Evolutionary conservation across 1,284 basidiomycete genomes (phyloP).

Genomic region (Testicularia cyperi): DNA sequence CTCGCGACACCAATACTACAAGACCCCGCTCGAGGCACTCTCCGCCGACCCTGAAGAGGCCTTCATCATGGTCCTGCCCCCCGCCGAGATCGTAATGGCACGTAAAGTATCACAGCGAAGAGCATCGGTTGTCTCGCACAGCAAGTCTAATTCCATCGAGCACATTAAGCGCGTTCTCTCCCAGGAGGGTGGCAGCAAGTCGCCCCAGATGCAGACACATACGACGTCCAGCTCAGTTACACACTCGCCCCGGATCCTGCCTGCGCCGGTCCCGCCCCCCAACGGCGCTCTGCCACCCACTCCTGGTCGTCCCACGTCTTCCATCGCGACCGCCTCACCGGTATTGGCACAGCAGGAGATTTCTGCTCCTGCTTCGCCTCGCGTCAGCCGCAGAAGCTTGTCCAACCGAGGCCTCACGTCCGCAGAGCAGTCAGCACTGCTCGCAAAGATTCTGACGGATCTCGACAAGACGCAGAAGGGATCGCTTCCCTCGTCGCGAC

Average conservation of each 20-base stretch:
- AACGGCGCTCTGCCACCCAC: constrained; percentile 15
- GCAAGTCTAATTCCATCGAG: constrained; percentile 6
- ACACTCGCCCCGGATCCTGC: constrained; percentile 12
- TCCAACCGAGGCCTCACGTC: no score
- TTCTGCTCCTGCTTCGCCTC: no score
- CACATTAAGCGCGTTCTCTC: constrained; percentile 1
- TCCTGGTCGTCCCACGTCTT: constrained; percentile 1
- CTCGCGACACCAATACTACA: no score
- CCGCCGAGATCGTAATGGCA: constrained; percentile 10
- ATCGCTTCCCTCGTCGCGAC: no score
- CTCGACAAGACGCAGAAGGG: no score
- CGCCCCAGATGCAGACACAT: neutral
- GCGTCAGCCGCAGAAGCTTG: no score
- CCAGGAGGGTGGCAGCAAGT: neutral
- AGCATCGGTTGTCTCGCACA: constrained; percentile 6
- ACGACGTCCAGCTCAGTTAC: no score
- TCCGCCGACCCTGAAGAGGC: no score
- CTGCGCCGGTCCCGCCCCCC: constrained; percentile 24
- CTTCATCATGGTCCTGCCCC: neutral
- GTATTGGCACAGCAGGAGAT: no score
- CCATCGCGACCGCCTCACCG: neutral
- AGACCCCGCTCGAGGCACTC: no score
- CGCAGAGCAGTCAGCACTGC: no score
- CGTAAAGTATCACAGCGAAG: constrained; percentile 4
- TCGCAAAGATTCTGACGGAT: no score